Evolutionary conservation across 176 grass and related monocot species (phyloP).

Genomic region (Aechmea fasciata): DNA sequence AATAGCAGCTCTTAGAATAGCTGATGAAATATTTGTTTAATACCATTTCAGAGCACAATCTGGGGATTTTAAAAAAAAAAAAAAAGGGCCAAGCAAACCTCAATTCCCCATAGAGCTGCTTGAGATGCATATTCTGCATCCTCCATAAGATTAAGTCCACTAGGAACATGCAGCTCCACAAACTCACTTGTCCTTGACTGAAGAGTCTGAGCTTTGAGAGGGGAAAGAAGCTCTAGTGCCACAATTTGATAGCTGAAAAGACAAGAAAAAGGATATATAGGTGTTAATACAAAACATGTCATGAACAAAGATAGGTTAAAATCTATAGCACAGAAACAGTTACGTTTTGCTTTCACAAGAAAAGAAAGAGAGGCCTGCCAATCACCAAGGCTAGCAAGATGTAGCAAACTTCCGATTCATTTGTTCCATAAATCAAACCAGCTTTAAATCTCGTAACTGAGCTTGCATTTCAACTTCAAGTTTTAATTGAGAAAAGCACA

Average conservation of each 20-base stretch:
- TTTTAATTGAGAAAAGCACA: not conserved
- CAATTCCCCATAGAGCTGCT: slow-evolving; percentile 89
- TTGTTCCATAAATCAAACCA: no score
- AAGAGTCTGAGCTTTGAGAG: slow-evolving; percentile 29
- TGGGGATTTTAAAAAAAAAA: not conserved
- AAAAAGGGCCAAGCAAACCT: slow-evolving; percentile 47
- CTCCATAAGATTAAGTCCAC: slow-evolving; percentile 72
- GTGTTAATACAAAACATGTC: not conserved
- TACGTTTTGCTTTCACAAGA: no score
- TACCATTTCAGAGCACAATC: not conserved
- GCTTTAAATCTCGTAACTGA: not conserved
- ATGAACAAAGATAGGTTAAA: no score
- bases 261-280: slow-evolving; percentile 2
- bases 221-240: slow-evolving; percentile 57
- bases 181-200: slow-evolving; percentile 32
- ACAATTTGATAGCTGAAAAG: slow-evolving; percentile 69
- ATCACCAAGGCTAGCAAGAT: no score
- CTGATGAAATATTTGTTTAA: not conserved
- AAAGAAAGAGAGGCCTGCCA: no score
- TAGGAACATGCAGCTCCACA: slow-evolving; percentile 75
- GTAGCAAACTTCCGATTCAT: no score
- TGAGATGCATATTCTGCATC: slow-evolving; percentile 72
- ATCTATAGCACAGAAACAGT: no score
- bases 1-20: slow-evolving; percentile 14
- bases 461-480: not conserved